A percentile compares a stretch with the other conserved stretches of the same genome.
These are phyloP conservation scores for Salix brachista DNA, from an alignment of 345 rosid genomes.

Conservation along the genomic window DNA sequence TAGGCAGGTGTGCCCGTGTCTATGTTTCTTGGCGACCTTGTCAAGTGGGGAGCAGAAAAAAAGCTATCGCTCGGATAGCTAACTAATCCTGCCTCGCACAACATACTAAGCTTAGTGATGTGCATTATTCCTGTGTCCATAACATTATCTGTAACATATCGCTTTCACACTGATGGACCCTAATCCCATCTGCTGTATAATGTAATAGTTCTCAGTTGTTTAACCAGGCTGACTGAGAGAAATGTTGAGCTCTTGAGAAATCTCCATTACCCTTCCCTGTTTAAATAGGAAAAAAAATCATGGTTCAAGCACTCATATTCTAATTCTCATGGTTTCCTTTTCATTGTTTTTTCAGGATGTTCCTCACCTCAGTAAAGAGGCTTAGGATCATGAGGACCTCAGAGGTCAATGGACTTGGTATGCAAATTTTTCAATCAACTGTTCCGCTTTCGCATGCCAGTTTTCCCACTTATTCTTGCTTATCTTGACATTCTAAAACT, in stretches of 20 bases:
- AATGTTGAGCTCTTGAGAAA: background rate
- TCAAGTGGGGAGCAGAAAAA: background rate
- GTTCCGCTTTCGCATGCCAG: background rate
- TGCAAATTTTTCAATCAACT: conserved; percentile 6
- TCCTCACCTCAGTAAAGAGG: conserved; percentile 24
- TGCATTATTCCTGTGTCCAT: background rate
- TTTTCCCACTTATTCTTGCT: background rate
- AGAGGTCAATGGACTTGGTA: conserved; percentile 28
- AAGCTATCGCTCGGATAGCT: background rate
- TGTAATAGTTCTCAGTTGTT: background rate
- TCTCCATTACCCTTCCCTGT: background rate
- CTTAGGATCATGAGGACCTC: conserved; percentile 30
- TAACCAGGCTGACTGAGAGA: background rate
- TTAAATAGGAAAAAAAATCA: background rate
- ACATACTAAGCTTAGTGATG: background rate
- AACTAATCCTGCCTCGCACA: background rate
- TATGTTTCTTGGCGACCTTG: background rate
- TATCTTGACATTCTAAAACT: background rate
- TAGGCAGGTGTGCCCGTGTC: background rate
- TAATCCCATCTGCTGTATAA: background rate
- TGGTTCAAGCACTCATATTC: background rate
- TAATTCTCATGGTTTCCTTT: background rate
- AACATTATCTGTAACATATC: background rate
- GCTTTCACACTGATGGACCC: background rate
- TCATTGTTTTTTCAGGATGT: conserved; percentile 20